Evolutionary conservation across 2,329 filamentous ascomycete species (phyloP), one percentile per base, ranked within the genome.

Genomic region (Colletotrichum sidae): DNA sequence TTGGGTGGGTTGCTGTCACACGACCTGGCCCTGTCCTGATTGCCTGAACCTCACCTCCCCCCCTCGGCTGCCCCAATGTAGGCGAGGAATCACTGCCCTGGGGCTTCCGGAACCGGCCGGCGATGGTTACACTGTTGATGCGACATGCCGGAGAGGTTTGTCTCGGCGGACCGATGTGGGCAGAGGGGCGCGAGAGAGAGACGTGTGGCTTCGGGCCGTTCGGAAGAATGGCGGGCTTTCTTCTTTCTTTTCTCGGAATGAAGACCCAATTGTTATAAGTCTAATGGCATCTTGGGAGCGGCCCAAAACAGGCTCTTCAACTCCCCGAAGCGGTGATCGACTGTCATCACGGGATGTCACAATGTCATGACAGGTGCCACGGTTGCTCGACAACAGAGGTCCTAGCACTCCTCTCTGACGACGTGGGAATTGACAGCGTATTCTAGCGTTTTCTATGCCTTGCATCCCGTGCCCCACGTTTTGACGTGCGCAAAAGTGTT

Each of bases 401-500:
- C 25, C 4, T 25, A 25, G 25, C 25, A 25, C 25, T 25, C 25
- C 4, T 5, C 3, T 33, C 25, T 44, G 46, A 47, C 47, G 35
- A 49, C 37, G 17, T 51, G 39, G 46, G 35, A 46, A 50, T 46
- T 25, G 25, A 59, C 33, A 39, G 4, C 4, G 25, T 25, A 4
- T 25, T 25, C 25, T 25, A 25, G 25, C 25, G 25, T 60, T 45
- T 49, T 39, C 51, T n/a, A 37, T 41, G 35, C 37, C 15, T 51
- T 38, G n/a, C 6, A 47, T 47, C 51, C 38, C 51, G 35, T 56
- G 57, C 57, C 37, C 12, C 41, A 42, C 46, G 35, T 65, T 65
- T 52, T 55, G 62, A 44, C 58, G 41, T 41, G 35, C 62, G 51
- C 55, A 51, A 57, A 65, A 33, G 13, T 15, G 51, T 34, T 55